Conservation (phyloP, 2,329 filamentous ascomycete genomes). For the Aspergillus sp. region DNA sequence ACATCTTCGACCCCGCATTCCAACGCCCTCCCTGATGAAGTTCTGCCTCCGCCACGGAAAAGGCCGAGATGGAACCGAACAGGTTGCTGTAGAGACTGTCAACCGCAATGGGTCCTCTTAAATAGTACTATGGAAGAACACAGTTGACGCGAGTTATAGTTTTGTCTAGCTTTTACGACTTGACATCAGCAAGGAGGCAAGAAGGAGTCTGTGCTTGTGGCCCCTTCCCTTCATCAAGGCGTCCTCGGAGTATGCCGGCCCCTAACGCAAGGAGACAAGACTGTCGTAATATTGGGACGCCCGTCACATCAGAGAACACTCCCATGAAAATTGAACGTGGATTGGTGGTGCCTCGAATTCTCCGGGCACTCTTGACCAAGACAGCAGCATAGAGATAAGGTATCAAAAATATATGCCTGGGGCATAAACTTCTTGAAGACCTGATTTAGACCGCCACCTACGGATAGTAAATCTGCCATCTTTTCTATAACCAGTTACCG, state of each 20-base stretch:
- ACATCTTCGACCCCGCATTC: slow-evolving; percentile 23
- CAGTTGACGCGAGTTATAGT: background rate
- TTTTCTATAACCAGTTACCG: background rate
- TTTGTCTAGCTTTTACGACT: too few relatives aligned
- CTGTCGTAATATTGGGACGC: background rate
- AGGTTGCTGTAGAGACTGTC: too few relatives aligned
- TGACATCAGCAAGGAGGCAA: background rate
- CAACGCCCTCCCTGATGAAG: background rate
- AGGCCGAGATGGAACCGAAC: too few relatives aligned
- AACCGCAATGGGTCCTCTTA: too few relatives aligned
- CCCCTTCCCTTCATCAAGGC: background rate
- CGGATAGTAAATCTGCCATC: background rate
- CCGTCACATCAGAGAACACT: background rate
- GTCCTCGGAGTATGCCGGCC: background rate
- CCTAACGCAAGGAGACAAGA: background rate
- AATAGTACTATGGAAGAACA: too few relatives aligned
- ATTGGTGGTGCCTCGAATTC: background rate
- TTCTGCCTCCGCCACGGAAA: too few relatives aligned
- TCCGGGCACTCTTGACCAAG: background rate
- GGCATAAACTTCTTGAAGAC: background rate
- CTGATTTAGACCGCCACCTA: slow-evolving; percentile 1
- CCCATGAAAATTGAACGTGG: background rate
- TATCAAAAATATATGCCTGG: background rate
- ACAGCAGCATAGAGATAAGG: background rate
- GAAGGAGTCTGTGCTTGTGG: background rate